Base-by-base conservation (phyloP, 495 filamentous ascomycete genomes). In the Podospora pseudocomata region DNA sequence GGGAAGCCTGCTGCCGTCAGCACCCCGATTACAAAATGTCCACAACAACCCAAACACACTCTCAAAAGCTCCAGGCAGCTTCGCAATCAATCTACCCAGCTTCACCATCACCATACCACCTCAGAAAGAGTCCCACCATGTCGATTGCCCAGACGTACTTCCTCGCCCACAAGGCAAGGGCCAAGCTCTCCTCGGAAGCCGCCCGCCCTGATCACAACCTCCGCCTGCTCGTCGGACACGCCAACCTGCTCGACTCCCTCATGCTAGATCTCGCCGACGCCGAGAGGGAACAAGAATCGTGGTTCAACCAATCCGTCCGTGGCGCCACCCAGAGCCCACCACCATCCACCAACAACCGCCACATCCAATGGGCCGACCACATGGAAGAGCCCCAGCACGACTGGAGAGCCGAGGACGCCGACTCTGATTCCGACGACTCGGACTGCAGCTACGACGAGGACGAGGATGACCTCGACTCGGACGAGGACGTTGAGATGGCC, bases 91-190 rank as follows among this genome's bases (percentile, higher is more conserved):
- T 64, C 61, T 72, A 65, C 61, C 54, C 68, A 68, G 65, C 70
- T 63, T n/a, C 55, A 60, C 65, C 73, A 57, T 72, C 72, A 1
- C 72, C 76, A 55, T 70, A 69, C 65, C 75, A 79, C 74, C 76
- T 79, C 59, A 53, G 66, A 66, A 44, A 66, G 9, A 64, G 60
- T 75, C 81, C 88, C 73, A 94, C 91, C 83, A 98, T 99, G 95
- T 93, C 89, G 77, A 89, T 98, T 81, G 93, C 95, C 4, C 92
- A 97, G 82, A 97, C 94, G 70, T 98, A 97, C 89, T 96, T 92
- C 84, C 89, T 98, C 73, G 95, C 96, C 75, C 92, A 96, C 85
- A 92, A 92, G 80, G 95, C 95, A 78, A 88, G 95, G 73, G 89
- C 88, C 77, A 98, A 99, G 92, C 93, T 99, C 74, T 91, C 92